Percentiles rank a stretch among this genome's conserved stretches.
These are phyloP conservation scores for Colletotrichum simmondsii DNA, from an alignment of 2,329 filamentous ascomycete genomes.

Conservation along the genomic window DNA sequence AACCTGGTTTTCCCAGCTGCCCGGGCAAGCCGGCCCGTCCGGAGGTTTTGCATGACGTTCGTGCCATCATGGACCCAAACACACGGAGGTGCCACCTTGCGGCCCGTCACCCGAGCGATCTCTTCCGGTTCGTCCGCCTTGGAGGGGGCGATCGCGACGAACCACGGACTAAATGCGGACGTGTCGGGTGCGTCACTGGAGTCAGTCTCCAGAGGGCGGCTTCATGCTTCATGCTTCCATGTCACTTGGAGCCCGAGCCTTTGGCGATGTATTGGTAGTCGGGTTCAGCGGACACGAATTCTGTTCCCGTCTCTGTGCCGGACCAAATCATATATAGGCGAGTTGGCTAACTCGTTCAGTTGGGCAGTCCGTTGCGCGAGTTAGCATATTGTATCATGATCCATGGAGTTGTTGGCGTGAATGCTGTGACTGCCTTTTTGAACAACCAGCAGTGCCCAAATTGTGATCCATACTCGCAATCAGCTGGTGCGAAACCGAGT, in stretches of 20 bases:
- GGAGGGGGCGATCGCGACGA: conserved; percentile 6
- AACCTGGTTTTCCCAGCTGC: neutral
- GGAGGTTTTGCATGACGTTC: conserved; percentile 8
- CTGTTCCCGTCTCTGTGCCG: neutral
- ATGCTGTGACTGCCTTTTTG: neutral
- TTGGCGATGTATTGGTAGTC: neutral
- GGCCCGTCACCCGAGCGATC: conserved; percentile 13
- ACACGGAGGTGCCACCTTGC: conserved; percentile 23
- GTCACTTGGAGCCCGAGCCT: neutral
- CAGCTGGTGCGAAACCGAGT: neutral
- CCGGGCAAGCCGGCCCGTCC: conserved; percentile 25
- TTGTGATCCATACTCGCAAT: neutral
- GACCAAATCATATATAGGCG: neutral
- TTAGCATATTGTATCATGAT: neutral
- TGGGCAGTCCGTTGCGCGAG: no score
- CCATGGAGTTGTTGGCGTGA: neutral
- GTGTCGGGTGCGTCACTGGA: neutral
- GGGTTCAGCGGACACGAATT: neutral
- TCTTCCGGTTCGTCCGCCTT: conserved; percentile 1
- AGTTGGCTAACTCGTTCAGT: neutral
- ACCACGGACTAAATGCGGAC: neutral
- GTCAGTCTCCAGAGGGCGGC: neutral
- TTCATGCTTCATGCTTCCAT: neutral
- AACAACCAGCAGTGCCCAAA: neutral
- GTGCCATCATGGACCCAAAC: conserved; percentile 2